Conservation (phyloP, 2,329 filamentous ascomycete genomes). For the Tolypocladium ophioglossoides region DNA sequence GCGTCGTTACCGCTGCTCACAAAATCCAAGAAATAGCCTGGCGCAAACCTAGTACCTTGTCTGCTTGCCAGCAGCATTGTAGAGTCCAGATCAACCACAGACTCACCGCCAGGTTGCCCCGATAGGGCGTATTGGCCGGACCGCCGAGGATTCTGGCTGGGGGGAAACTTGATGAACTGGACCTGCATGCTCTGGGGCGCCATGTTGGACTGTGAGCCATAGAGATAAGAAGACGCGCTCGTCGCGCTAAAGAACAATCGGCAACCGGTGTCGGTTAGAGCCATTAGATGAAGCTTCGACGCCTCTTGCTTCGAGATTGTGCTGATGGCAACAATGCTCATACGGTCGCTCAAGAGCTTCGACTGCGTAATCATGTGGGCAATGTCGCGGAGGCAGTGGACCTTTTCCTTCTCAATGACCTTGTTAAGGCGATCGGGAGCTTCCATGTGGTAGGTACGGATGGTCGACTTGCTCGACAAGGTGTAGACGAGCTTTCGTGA, state of each 20-base stretch:
- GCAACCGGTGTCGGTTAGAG: constrained; percentile 81
- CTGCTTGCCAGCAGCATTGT: constrained; percentile 37
- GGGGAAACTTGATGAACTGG: constrained; percentile 93
- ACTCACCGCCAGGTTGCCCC: constrained; percentile 21
- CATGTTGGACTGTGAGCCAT: constrained; percentile 46
- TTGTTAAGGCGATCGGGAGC: constrained; percentile 47
- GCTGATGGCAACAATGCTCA: constrained; percentile 73
- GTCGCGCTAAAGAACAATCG: constrained; percentile 88
- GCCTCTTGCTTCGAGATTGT: constrained; percentile 73
- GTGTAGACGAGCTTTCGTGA: constrained; percentile 83
- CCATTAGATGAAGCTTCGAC: constrained; percentile 77
- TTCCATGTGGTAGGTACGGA: constrained; percentile 85
- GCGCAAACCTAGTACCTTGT: constrained; percentile 56
- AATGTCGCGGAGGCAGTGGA: constrained; percentile 57
- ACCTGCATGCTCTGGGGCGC: constrained; percentile 93
- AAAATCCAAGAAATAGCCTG: constrained; percentile 87
- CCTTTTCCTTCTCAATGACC: constrained; percentile 56
- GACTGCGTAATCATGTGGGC: constrained; percentile 76
- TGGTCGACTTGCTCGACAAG: constrained; percentile 76
- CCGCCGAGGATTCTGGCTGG: constrained; percentile 27
- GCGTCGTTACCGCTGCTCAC: constrained; percentile 53
- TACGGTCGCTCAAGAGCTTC: constrained; percentile 56
- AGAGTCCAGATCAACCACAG: constrained; percentile 36
- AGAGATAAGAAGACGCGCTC: constrained; percentile 58
- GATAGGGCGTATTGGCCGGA: constrained; percentile 13